These are phyloP conservation scores for Pythium brassicae DNA, from an alignment of 352 stramenopile genomes.

Conservation along the genomic window DNA sequence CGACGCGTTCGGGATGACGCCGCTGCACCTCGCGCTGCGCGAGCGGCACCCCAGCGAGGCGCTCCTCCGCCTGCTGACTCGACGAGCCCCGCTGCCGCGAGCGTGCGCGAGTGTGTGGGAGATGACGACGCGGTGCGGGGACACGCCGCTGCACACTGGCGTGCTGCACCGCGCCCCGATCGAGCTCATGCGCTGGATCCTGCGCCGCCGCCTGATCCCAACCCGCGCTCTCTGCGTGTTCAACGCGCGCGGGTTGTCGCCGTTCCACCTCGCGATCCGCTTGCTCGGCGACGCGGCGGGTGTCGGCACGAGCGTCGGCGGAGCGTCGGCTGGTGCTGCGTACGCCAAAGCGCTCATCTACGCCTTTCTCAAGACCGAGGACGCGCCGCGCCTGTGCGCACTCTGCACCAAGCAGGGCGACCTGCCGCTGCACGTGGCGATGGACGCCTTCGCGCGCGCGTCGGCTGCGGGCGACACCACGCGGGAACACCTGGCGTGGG, in stretches of 20 bases:
- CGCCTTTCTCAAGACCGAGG: conserved; percentile 35
- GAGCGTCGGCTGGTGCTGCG: background rate
- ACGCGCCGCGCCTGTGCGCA: conserved; percentile 20
- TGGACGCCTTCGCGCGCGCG: conserved; percentile 27
- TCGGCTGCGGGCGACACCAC: background rate
- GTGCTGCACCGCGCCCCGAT: conserved; percentile 30
- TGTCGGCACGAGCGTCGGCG: background rate
- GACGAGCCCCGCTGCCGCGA: background rate
- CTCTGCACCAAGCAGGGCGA: conserved; percentile 35
- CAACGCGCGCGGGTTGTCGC: conserved; percentile 31
- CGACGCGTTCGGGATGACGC: conserved; percentile 59
- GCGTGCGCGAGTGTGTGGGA: conserved; percentile 6
- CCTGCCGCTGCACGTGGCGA: conserved; percentile 45
- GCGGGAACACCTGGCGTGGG: conserved; percentile 14
- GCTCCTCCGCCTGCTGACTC: conserved; percentile 23
- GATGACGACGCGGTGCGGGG: conserved; percentile 12
- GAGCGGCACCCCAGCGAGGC: conserved; percentile 21
- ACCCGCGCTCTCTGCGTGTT: conserved; percentile 13
- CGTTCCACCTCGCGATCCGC: conserved; percentile 41
- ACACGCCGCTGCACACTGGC: conserved; percentile 36
- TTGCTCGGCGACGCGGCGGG: too few species aligned
- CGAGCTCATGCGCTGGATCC: conserved; percentile 37
- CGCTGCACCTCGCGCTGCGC: conserved; percentile 54
- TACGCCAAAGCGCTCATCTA: conserved; percentile 34
- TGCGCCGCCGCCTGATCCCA: conserved; percentile 6